Evolutionary conservation across 345 rosid genomes (phyloP).

Genomic region (Rubroshorea leprosula): DNA sequence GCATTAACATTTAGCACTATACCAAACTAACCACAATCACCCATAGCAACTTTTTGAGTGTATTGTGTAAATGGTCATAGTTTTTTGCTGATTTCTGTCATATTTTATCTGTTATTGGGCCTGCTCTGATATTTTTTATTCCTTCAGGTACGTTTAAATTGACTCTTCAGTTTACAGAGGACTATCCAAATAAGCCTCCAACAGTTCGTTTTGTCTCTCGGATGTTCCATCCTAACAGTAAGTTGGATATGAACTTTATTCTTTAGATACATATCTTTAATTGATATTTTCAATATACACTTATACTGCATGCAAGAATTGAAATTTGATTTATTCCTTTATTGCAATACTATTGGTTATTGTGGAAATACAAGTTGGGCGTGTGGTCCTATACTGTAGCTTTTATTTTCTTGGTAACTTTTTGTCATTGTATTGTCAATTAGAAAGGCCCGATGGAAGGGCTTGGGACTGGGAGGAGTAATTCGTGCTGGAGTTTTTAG

Average conservation of each 20-base stretch:
- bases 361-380: background rate
- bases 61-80: background rate
- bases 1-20: too few relatives aligned
- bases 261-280: background rate
- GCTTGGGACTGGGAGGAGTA: too few relatives aligned
- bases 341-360: too few relatives aligned
- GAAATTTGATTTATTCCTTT: too few relatives aligned
- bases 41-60: background rate
- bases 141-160: constrained; percentile 65
- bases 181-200: constrained; percentile 81
- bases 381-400: background rate
- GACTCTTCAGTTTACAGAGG: constrained; percentile 69
- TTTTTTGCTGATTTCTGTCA: background rate
- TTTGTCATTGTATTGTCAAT: background rate
- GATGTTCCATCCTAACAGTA: constrained; percentile 86
- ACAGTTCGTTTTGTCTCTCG: constrained; percentile 75
- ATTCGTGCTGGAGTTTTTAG: too few relatives aligned
- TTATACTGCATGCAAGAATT: too few relatives aligned
- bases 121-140: constrained; percentile 4
- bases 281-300: too few relatives aligned
- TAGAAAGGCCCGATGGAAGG: background rate
- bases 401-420: too few relatives aligned
- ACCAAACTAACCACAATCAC: background rate
- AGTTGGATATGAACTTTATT: constrained; percentile 22
- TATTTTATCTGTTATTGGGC: background rate